These are phyloP conservation scores for Heliosperma pusillum DNA, from an alignment of 148 eudicot species.

Conservation along the genomic window DNA sequence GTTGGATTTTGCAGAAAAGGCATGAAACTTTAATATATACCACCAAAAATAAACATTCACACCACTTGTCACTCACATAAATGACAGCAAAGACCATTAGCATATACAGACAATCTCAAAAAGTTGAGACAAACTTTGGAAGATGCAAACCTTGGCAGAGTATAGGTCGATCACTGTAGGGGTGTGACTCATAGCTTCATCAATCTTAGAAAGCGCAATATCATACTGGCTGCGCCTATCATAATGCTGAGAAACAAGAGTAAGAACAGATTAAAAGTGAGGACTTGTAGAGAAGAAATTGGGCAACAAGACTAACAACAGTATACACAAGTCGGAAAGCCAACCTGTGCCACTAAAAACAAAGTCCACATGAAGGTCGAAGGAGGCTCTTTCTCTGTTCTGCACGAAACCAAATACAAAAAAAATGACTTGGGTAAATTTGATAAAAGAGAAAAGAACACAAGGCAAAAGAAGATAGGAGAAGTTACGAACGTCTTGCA, in stretches of 20 bases:
- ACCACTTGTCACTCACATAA: neutral
- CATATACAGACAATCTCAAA: constrained; percentile 1
- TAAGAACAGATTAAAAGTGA: neutral
- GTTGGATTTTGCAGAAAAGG: neutral
- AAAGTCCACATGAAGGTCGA: constrained; percentile 90
- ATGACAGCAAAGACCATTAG: neutral
- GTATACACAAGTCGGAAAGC: constrained; percentile 4
- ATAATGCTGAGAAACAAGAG: constrained; percentile 61
- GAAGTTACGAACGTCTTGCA: neutral
- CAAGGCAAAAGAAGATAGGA: neutral
- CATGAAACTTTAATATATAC: neutral
- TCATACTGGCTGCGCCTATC: constrained; percentile 78
- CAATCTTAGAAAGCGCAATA: constrained; percentile 70
- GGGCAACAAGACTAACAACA: neutral
- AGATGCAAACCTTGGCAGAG: constrained; percentile 73
- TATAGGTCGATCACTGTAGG: constrained; percentile 96
- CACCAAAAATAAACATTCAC: neutral
- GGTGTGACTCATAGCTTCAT: constrained; percentile 88
- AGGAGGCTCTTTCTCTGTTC: constrained; percentile 83
- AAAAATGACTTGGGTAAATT: neutral
- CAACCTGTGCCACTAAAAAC: constrained; percentile 89
- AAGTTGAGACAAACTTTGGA: neutral
- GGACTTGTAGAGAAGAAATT: neutral
- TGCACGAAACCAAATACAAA: constrained; percentile 26
- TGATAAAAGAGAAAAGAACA: neutral